Base-by-base conservation (phyloP, 805 yeast genomes). In the Lipomyces japonicus region DNA sequence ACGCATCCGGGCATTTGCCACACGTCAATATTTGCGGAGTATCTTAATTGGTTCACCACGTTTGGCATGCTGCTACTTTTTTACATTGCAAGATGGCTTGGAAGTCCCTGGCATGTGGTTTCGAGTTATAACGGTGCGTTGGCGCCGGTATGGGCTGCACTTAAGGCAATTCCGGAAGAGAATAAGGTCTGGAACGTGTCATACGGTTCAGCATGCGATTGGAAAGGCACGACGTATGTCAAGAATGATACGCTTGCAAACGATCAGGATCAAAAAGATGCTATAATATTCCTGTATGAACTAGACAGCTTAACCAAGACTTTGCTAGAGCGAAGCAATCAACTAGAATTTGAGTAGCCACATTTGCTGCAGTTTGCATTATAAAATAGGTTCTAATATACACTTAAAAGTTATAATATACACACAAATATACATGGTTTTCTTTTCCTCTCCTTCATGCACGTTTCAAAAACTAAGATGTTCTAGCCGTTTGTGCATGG, bases 1-100 rank as follows among this genome's bases (percentile, higher is more conserved):
- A 81, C 86, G 3, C 96, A 93, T 53, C 99, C 99, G 0, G 98
- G 99, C 16, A 86, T 93, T 24, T 89, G 93, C 68, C 83, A 84
- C 21, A 84, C 95, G 46, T 82, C 82, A 54, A 84, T 95, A 2
- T 88, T 86, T 61, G 67, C 78, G 81, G 59, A 52, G 23, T 48
- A 86, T 77, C 75, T 93, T 65, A 89, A 88, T 64, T 68, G 84
- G 3, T 73, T 90, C 66, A 83, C 95, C 1, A 86, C 80, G 64
- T 80, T 84, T 58, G 95, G 95, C 10, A 93, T 93, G 97, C 63
- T 88, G 50, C 55, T 82, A 40, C 72, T 90, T 65, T 93, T 93
- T 64, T 89, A 88, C 66, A 37, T 89, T 5, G 95, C 96, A 7
- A 77, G 97, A 58, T 72, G 75, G 58, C 63, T 80, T 25, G 98